Evolutionary conservation across 2,329 filamentous ascomycete species (phyloP).

Genomic region (Colletotrichum abscissum): DNA sequence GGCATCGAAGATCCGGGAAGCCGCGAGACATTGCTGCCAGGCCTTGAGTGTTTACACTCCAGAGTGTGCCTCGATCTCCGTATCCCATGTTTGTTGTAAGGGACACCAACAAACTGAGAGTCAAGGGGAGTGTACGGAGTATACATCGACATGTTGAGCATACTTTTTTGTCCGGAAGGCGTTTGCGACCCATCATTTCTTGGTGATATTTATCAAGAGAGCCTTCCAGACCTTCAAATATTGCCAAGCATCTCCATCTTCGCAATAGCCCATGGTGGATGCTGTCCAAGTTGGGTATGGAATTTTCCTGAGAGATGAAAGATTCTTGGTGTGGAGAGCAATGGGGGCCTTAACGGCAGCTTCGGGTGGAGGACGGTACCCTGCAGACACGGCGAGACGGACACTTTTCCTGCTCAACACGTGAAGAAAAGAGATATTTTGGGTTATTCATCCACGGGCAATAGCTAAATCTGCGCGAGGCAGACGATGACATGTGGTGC

Average conservation of each 20-base stretch:
- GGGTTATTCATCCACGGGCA: background rate
- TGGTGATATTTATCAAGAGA: background rate
- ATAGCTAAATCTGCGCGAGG: conserved; percentile 14
- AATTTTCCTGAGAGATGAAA: conserved; percentile 26
- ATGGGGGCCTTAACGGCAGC: background rate
- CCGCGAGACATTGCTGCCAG: conserved; percentile 26
- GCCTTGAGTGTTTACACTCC: background rate
- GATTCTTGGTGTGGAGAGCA: conserved; percentile 19
- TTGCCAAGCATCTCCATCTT: background rate
- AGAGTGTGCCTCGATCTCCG: background rate
- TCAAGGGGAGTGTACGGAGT: background rate
- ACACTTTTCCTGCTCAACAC: conserved; percentile 22
- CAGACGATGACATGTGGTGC: conserved; percentile 19
- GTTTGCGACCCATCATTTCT: background rate
- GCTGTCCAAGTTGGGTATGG: conserved; percentile 10
- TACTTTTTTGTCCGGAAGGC: background rate
- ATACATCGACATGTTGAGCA: background rate
- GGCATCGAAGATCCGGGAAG: conserved; percentile 19
- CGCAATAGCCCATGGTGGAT: background rate
- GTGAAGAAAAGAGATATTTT: conserved; percentile 22
- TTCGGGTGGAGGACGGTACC: conserved; percentile 21
- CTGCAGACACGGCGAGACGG: conserved; percentile 22
- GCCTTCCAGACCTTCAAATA: background rate
- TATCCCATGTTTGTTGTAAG: background rate
- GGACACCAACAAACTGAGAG: background rate